phyloP scores from a whole-genome alignment of 352 stramenopile genomes.

The Pelagophyceae sp. region DNA sequence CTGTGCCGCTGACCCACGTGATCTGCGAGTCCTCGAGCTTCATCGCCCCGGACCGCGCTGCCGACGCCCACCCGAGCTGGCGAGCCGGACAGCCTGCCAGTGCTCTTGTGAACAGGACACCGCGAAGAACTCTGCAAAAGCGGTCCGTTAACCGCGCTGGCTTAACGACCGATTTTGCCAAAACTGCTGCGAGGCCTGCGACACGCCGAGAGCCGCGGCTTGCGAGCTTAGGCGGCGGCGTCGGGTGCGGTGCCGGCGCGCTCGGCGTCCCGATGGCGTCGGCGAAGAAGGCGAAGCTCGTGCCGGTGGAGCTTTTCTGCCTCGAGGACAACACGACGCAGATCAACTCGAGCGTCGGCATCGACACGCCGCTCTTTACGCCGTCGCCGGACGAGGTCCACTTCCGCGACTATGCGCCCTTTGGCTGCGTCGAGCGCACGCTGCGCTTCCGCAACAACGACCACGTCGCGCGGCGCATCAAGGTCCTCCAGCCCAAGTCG shows the following conservation, averaged over 20 bases:
- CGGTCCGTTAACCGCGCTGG: no score
- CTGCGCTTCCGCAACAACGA: constrained; percentile 41
- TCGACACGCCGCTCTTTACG: constrained; percentile 71
- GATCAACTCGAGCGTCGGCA: constrained; percentile 40
- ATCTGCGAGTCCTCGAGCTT: constrained; percentile 1
- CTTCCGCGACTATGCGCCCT: constrained; percentile 56
- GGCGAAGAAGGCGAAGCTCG: not conserved
- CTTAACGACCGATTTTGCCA: no score
- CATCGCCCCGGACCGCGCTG: no score
- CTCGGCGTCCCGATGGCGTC: no score
- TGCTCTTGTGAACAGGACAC: no score
- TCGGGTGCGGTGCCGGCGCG: no score
- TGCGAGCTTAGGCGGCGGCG: no score
- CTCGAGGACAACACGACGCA: constrained; percentile 8
- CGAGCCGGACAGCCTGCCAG: no score
- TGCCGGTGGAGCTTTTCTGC: constrained; percentile 2
- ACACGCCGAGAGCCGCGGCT: no score
- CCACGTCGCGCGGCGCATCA: constrained; percentile 70
- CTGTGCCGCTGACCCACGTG: not conserved
- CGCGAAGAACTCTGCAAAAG: no score
- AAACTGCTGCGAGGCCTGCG: no score
- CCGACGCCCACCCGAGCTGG: no score
- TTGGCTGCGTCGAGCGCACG: constrained; percentile 6
- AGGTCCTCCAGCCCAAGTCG: constrained; percentile 66
- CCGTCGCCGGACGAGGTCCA: constrained; percentile 59